Evolutionary conservation across 2,329 filamentous ascomycete genomes (phyloP), one percentile per base, ranked within the genome.

Genomic region (Phyllosticta citrichinensis): DNA sequence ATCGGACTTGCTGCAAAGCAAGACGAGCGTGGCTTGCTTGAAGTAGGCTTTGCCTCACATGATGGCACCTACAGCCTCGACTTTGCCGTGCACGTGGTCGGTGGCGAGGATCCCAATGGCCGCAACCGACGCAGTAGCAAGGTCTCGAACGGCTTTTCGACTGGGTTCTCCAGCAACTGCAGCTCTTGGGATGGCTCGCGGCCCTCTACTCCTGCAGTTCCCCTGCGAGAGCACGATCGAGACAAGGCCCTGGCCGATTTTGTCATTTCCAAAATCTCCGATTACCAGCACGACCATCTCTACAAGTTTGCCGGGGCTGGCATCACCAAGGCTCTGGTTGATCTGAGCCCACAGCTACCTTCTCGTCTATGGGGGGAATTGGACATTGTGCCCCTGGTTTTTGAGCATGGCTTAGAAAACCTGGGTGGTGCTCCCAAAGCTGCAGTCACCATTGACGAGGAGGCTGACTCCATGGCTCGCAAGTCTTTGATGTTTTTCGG

Each of bases 401-500:
- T 91, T 19, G 64, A 66, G 40, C 67, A 66, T 33, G 62, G 62
- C 14, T 33, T 64, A 11, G 65, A 66, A 19, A 50, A 58, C 24
- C 59, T 55, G 53, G 56, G 55, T 22, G 59, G 47, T 8, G 40
- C 24, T 5, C 30, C 52, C 2, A 12, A 19, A 17, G 52, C 24
- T 10, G 71, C 75, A 35, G 83, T 84, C 69, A 76, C 80, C n/a
- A 80, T 91, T 4, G 89, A 92, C 67, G 89, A 94, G 70, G 86
- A 91, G 71, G 88, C 89, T 1, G 89, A 93, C 69, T 88, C 87
- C 0, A 88, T 92, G 82, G 87, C 86, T 1, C 81, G 89, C 63
- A 92, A 91, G 76, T 90, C 87, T 70, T 81, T 91, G 64, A 82
- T 86, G 86, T 63, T 86, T 65, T 92, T 91, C 66, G 88, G 88